Conservation (phyloP, 345 rosid genomes). For the Jatropha curcas region DNA sequence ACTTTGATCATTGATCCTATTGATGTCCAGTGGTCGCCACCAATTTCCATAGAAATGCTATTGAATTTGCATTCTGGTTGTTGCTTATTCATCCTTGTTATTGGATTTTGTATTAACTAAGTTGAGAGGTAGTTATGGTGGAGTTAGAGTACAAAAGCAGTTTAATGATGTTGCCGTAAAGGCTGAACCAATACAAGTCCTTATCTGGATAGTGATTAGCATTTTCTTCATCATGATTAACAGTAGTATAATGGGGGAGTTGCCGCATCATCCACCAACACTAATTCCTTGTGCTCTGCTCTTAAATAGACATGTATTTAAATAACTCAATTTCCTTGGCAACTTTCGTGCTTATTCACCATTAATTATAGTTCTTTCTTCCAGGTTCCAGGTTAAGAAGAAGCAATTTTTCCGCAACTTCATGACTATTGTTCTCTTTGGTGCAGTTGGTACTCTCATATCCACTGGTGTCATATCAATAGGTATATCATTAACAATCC, state of each 20-base stretch:
- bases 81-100: too few relatives aligned
- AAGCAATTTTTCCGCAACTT: slow-evolving; percentile 97
- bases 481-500: slow-evolving; percentile 43
- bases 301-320: neutral
- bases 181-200: too few relatives aligned
- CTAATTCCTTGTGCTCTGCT: neutral
- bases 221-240: neutral
- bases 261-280: neutral
- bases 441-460: slow-evolving; percentile 92
- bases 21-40: neutral
- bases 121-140: too few relatives aligned
- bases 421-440: slow-evolving; percentile 90
- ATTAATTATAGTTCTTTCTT: neutral
- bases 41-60: too few relatives aligned
- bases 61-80: too few relatives aligned
- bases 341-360: neutral
- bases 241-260: neutral
- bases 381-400: slow-evolving; percentile 98
- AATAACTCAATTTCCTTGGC: neutral
- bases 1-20: neutral
- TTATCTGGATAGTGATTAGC: neutral
- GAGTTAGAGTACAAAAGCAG: too few relatives aligned
- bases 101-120: too few relatives aligned
- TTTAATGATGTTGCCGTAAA: too few relatives aligned
- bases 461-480: slow-evolving; percentile 73